Percentiles rank a stretch among this genome's conserved stretches.
These are phyloP conservation scores for Morella rubra DNA, from an alignment of 306 rosid species.

Conservation along the genomic window DNA sequence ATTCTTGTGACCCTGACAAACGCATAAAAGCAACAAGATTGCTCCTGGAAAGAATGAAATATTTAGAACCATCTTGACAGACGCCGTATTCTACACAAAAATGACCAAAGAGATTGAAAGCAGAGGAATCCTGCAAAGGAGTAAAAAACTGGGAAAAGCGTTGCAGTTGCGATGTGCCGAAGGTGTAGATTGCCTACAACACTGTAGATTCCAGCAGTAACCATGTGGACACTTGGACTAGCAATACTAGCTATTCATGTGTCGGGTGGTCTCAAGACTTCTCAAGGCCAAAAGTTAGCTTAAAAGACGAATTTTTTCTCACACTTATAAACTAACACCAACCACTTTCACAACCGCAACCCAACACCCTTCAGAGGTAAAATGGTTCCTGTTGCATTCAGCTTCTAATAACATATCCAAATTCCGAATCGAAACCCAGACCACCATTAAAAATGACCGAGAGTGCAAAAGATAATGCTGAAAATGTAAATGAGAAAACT, in stretches of 20 bases:
- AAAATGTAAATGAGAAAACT: background rate
- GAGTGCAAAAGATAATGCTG: background rate
- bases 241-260: constrained; percentile 21
- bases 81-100: constrained; percentile 4
- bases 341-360: too few species aligned
- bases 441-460: constrained; percentile 10
- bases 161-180: background rate
- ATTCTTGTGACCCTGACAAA: constrained; percentile 7
- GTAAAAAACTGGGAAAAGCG: background rate
- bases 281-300: too few species aligned
- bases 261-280: too few species aligned
- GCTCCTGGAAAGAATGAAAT: constrained; percentile 27
- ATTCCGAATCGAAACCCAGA: constrained; percentile 27
- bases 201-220: constrained; percentile 13
- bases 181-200: constrained; percentile 7
- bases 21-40: constrained; percentile 14
- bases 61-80: constrained; percentile 8
- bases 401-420: constrained; percentile 15
- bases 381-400: background rate
- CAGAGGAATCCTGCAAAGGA: constrained; percentile 11
- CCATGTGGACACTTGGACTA: too few species aligned
- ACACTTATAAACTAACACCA: too few species aligned
- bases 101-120: background rate
- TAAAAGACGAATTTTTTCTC: too few species aligned
- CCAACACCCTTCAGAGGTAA: constrained; percentile 15